A percentile compares a stretch with the other conserved stretches of the same genome.
Conservation (phyloP, 1,284 basidiomycete genomes). For the Moesziomyces aphidis region DNA sequence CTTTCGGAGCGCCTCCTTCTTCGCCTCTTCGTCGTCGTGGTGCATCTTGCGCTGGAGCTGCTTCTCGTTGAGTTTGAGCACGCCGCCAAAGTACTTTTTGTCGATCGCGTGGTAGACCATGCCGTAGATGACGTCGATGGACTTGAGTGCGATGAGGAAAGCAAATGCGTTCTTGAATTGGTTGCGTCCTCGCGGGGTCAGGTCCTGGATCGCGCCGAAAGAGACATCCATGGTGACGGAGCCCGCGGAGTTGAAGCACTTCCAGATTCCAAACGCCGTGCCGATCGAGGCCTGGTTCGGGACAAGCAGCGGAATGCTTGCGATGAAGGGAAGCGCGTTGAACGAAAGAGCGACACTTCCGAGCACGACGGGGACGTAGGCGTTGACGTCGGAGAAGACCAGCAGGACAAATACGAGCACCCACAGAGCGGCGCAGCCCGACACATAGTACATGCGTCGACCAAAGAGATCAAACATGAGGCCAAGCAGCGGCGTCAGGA, state of each 20-base stretch:
- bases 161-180: conserved; percentile 69
- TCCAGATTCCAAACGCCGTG: conserved; percentile 70
- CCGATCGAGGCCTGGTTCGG: conserved; percentile 68
- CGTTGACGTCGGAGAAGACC: conserved; percentile 68
- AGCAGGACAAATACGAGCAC: conserved; percentile 69
- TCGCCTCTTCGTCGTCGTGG: conserved; percentile 51
- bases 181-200: conserved; percentile 50
- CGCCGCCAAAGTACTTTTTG: conserved; percentile 64
- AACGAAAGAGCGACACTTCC: conserved; percentile 67
- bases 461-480: conserved; percentile 58
- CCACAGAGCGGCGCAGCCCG: conserved; percentile 66
- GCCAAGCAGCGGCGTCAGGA: conserved; percentile 68
- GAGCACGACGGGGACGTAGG: conserved; percentile 68
- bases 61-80: conserved; percentile 66
- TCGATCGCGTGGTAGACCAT: conserved; percentile 66
- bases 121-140: conserved; percentile 67
- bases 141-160: conserved; percentile 70
- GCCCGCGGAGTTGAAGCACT: conserved; percentile 67
- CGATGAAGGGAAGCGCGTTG: conserved; percentile 69
- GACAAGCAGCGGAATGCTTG: conserved; percentile 69
- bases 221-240: conserved; percentile 68
- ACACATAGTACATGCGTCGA: conserved; percentile 56
- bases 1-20: conserved; percentile 19
- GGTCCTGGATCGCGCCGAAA: conserved; percentile 69
- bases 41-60: conserved; percentile 33